These are phyloP conservation scores for Nannochloropsis oceanica DNA, from an alignment of 108 stramenopile species.

Conservation along the genomic window DNA sequence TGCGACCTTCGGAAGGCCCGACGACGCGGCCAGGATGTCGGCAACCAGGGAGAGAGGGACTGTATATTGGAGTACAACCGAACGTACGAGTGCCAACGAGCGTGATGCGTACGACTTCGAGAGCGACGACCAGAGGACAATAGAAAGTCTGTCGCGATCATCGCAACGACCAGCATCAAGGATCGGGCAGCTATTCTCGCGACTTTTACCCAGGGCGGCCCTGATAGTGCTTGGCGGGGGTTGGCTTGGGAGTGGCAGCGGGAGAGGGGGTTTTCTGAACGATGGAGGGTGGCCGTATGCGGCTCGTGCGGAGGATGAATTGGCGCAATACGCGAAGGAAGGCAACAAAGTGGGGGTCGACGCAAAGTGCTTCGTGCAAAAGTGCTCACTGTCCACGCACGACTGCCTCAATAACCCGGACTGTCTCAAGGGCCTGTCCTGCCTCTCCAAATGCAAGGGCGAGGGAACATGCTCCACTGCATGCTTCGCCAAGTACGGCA, in stretches of 20 bases:
- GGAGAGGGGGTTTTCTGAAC: not conserved
- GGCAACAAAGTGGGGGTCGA: conserved; percentile 43
- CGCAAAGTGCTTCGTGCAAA: conserved; percentile 59
- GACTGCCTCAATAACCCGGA: conserved; percentile 69
- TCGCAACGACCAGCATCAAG: too few species aligned
- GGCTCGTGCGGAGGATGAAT: conserved; percentile 2
- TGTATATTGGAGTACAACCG: too few species aligned
- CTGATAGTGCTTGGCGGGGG: not conserved
- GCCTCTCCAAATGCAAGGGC: conserved; percentile 75
- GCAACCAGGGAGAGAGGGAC: too few species aligned
- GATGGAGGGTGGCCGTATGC: not conserved
- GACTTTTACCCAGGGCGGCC: not conserved
- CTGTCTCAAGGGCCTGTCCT: conserved; percentile 78
- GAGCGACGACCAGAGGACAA: too few species aligned
- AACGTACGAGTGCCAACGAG: too few species aligned
- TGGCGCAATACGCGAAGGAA: conserved; percentile 5
- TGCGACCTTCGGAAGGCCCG: too few species aligned
- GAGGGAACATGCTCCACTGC: conserved; percentile 75
- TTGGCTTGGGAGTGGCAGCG: not conserved
- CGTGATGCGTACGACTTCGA: too few species aligned
- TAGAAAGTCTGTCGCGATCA: too few species aligned
- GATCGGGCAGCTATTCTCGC: not conserved
- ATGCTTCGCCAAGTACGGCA: conserved; percentile 90
- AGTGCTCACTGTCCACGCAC: conserved; percentile 62
- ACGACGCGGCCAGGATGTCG: too few species aligned